Evolutionary conservation across 2,329 filamentous ascomycete species (phyloP).

Genomic region (Penicillium sp.): DNA sequence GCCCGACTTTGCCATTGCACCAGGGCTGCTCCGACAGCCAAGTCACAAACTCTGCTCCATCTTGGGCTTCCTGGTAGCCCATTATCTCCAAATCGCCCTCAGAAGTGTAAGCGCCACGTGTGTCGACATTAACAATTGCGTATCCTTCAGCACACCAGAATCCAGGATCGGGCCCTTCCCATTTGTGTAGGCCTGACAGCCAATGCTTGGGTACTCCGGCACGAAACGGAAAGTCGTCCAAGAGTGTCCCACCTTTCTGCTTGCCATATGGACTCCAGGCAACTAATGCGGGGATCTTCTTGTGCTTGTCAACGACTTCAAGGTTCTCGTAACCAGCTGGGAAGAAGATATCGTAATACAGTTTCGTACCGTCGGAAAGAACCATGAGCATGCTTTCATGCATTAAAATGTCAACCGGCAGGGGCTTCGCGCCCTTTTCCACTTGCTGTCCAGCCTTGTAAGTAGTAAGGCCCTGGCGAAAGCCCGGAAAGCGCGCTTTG

Average conservation of each 20-base stretch:
- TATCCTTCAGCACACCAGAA: not conserved
- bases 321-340: not conserved
- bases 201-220: not conserved
- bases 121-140: not conserved
- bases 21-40: not conserved
- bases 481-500: not conserved
- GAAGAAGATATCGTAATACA: not conserved
- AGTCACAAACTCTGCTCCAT: not conserved
- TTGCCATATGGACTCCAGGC: not conserved
- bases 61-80: not conserved
- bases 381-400: not conserved
- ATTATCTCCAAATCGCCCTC: not conserved
- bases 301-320: not conserved
- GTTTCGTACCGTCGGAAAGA: not conserved
- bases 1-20: not conserved
- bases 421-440: not conserved
- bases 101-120: not conserved
- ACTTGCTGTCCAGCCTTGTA: not conserved
- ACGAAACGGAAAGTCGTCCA: not conserved
- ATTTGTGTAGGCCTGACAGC: not conserved
- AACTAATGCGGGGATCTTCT: not conserved
- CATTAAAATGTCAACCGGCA: not conserved
- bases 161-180: not conserved
- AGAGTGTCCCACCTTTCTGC: not conserved
- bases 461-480: not conserved